These are phyloP conservation scores for Myxozyma vanderwaltii DNA, from an alignment of 805 yeast genomes.

Conservation along the genomic window DNA sequence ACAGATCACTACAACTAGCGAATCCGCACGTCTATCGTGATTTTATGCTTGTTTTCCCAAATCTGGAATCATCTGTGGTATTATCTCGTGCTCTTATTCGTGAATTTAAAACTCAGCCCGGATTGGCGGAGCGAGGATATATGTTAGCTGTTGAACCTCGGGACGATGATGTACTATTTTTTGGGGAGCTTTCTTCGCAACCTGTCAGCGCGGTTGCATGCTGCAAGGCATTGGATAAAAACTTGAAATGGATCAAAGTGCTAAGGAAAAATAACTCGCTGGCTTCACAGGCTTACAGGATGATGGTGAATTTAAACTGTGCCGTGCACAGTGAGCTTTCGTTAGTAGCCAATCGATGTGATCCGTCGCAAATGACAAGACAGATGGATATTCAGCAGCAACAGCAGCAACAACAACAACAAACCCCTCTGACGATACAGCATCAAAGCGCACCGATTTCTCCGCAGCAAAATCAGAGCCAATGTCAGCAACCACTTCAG, in stretches of 20 bases:
- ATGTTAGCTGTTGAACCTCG: constrained; percentile 3
- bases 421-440: too few species aligned
- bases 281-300: constrained; percentile 8
- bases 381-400: neutral
- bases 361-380: neutral
- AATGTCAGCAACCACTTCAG: neutral
- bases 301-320: neutral
- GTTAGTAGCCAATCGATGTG: neutral
- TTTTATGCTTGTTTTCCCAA: constrained; percentile 17
- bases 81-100: constrained; percentile 21
- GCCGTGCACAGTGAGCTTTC: neutral
- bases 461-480: neutral
- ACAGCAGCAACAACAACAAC: constrained; percentile 5
- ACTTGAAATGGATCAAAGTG: constrained; percentile 7
- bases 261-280: neutral
- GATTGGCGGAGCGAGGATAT: constrained; percentile 18
- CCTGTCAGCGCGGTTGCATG: constrained; percentile 11
- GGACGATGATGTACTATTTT: constrained; percentile 9
- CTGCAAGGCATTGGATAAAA: constrained; percentile 21
- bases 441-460: neutral
- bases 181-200: neutral
- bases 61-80: constrained; percentile 19
- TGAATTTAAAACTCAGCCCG: constrained; percentile 11
- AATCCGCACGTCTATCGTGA: constrained; percentile 18
- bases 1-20: neutral